Conservation (phyloP, 305 asterid species). For the Fraxinus xanthoxyloides region DNA sequence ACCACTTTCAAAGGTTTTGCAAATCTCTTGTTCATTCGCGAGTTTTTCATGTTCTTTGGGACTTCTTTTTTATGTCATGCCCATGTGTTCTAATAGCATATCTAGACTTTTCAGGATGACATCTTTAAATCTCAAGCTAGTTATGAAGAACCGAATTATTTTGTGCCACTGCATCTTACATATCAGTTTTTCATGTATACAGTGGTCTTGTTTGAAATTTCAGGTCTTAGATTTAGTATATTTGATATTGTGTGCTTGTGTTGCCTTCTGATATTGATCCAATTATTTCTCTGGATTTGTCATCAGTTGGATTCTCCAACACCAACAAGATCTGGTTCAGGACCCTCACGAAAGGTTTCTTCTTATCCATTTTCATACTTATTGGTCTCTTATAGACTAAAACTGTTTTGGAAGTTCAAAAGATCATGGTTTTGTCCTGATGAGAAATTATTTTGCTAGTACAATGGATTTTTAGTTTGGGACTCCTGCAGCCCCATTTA, state of each 20-base stretch:
- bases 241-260: background rate
- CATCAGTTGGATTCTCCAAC: conserved; percentile 72
- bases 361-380: background rate
- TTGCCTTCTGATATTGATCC: conserved; percentile 9
- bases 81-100: background rate
- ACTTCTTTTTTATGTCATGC: background rate
- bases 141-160: background rate
- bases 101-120: background rate
- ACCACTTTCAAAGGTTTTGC: background rate
- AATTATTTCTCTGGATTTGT: conserved; percentile 7
- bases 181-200: background rate
- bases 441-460: background rate
- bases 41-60: background rate
- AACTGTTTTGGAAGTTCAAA: background rate
- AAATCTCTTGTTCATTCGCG: background rate
- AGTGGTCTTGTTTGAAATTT: background rate
- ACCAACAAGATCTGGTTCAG: conserved; percentile 77
- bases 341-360: conserved; percentile 79
- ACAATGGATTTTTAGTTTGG: background rate
- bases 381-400: background rate
- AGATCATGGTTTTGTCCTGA: background rate
- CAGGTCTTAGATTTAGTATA: background rate
- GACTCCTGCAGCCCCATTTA: background rate
- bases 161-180: background rate
- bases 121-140: background rate